phyloP scores from a whole-genome alignment of 768 basidiomycete species.

The Psilocybe cubensis region DNA sequence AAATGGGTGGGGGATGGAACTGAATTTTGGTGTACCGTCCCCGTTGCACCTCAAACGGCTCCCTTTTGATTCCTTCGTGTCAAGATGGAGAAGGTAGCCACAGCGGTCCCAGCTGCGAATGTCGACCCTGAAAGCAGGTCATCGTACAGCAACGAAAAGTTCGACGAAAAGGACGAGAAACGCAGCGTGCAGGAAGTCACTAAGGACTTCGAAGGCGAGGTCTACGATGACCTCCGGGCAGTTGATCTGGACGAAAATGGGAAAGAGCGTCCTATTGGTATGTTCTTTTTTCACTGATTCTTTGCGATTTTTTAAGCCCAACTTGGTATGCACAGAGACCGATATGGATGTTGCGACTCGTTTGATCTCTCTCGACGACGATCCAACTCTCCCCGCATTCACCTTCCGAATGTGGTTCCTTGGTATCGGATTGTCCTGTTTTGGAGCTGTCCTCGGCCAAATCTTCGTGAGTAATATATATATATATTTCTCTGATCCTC shows the following conservation, averaged over 20 bases:
- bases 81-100: not conserved
- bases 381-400: conserved; percentile 49
- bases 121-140: not conserved
- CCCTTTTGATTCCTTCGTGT: not conserved
- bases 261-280: conserved; percentile 2
- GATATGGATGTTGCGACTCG: conserved; percentile 50
- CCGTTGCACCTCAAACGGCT: not conserved
- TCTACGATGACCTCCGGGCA: not conserved
- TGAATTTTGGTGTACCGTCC: not conserved
- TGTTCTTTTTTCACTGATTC: not conserved
- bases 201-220: not conserved
- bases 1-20: not conserved
- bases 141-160: not conserved
- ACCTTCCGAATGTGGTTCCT: conserved; percentile 64
- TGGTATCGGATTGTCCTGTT: conserved; percentile 56
- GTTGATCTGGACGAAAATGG: not conserved
- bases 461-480: conserved; percentile 39
- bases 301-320: not conserved
- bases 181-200: not conserved
- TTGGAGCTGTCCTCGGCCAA: conserved; percentile 54
- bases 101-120: not conserved
- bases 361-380: conserved; percentile 58
- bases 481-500: not conserved
- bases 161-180: not conserved
- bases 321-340: conserved; percentile 34